Evolutionary conservation across 768 basidiomycete genomes (phyloP).

Genomic region (Cystofilobasidium ferigula): DNA sequence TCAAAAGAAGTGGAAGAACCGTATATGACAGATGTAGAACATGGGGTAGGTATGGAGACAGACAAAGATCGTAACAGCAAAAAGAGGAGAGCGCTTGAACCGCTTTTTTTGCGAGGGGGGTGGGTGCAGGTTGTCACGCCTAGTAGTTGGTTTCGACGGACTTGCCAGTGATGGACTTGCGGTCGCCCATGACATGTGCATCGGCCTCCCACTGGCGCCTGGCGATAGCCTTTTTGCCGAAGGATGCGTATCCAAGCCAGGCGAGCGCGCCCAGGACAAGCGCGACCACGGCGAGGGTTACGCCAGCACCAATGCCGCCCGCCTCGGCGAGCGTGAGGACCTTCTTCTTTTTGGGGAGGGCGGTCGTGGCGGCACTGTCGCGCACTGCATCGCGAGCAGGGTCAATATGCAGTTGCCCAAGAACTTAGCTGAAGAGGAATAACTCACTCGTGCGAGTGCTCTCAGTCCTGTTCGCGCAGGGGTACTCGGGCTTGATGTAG

Average conservation of each 20-base stretch:
- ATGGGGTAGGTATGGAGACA: too few species aligned
- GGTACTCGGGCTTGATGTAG: not conserved
- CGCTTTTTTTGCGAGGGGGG: too few species aligned
- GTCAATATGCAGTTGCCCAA: too few species aligned
- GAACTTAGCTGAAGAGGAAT: too few species aligned
- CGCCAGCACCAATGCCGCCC: not conserved
- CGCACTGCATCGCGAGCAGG: too few species aligned
- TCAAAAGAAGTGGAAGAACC: too few species aligned
- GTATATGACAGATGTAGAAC: too few species aligned
- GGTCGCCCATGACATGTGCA: not conserved
- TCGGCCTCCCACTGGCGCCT: slow-evolving; percentile 3
- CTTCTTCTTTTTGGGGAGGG: not conserved
- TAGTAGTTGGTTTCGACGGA: not conserved
- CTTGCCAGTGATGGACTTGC: not conserved
- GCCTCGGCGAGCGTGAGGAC: not conserved
- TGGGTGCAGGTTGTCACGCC: not conserved
- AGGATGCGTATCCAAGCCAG: not conserved
- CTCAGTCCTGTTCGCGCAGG: not conserved
- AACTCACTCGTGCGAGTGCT: too few species aligned
- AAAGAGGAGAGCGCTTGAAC: too few species aligned
- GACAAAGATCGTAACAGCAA: too few species aligned
- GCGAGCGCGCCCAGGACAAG: not conserved
- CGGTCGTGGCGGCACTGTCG: not conserved
- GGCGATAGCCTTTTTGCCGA: not conserved
- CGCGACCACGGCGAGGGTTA: not conserved